Percentiles rank a stretch among this genome's conserved stretches.
Conservation (phyloP, 139 green algal species). For the Volvox reticuliferus region DNA sequence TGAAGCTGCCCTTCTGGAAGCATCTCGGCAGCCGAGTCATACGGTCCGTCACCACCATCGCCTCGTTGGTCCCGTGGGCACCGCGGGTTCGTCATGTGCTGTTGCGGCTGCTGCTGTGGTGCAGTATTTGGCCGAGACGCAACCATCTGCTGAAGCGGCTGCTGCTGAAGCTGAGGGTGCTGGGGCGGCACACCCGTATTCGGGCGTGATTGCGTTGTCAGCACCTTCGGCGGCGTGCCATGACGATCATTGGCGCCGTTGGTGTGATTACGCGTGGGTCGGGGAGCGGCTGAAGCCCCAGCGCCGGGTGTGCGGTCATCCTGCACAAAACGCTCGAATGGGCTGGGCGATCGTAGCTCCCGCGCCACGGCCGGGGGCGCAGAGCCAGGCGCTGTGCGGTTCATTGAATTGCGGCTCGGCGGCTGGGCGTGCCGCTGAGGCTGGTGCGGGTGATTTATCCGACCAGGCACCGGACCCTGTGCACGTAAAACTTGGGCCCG, state of each 20-base stretch:
- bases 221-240: neutral
- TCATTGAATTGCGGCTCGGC: neutral
- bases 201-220: neutral
- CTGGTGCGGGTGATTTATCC: neutral
- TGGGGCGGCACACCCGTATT: neutral
- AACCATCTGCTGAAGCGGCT: neutral
- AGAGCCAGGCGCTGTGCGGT: neutral
- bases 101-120: neutral
- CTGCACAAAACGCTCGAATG: constrained; percentile 22
- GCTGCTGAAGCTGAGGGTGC: neutral
- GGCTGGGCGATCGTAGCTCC: constrained; percentile 31
- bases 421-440: constrained; percentile 25
- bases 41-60: neutral
- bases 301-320: neutral
- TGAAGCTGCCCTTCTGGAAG: neutral
- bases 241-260: neutral
- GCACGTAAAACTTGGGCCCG: no score
- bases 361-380: neutral
- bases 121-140: neutral
- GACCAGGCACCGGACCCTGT: neutral
- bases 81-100: neutral
- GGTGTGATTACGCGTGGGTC: neutral
- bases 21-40: neutral
- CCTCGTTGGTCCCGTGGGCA: neutral
- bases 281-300: neutral